Evolutionary conservation across 805 yeast genomes (phyloP).

Genomic region (Candida chauliodis): DNA sequence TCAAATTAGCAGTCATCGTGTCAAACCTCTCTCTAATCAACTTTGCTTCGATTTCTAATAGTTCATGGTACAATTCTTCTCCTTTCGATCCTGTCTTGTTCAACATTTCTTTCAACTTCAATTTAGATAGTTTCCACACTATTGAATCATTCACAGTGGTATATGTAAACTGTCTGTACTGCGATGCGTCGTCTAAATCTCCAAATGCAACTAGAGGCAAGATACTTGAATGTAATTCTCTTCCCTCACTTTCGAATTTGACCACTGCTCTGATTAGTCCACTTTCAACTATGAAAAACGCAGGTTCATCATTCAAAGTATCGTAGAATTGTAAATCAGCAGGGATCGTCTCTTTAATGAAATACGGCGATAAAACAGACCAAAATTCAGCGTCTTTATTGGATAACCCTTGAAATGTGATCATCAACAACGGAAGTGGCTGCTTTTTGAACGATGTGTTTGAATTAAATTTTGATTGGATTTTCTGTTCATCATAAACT

Average conservation of each 20-base stretch:
- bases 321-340: conserved; percentile 46
- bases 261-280: conserved; percentile 38
- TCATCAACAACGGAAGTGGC: conserved; percentile 64
- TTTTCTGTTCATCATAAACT: conserved; percentile 37
- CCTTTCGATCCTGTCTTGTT: conserved; percentile 36
- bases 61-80: conserved; percentile 56
- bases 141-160: conserved; percentile 58
- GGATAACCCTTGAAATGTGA: conserved; percentile 61
- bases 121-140: conserved; percentile 63
- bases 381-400: conserved; percentile 51
- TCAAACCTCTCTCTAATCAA: conserved; percentile 70
- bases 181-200: conserved; percentile 36
- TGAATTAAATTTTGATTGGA: conserved; percentile 46
- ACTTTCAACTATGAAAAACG: conserved; percentile 54
- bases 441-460: conserved; percentile 38
- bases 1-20: conserved; percentile 70
- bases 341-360: conserved; percentile 46
- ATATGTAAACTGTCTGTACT: conserved; percentile 44
- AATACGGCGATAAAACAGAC: conserved; percentile 55
- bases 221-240: conserved; percentile 41
- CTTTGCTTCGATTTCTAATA: conserved; percentile 57
- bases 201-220: conserved; percentile 78
- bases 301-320: conserved; percentile 42
- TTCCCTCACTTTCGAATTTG: conserved; percentile 35
- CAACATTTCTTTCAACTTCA: conserved; percentile 43